Evolutionary conservation across 805 yeast genomes (phyloP).

Genomic region (Barnettozyma botsteinii): DNA sequence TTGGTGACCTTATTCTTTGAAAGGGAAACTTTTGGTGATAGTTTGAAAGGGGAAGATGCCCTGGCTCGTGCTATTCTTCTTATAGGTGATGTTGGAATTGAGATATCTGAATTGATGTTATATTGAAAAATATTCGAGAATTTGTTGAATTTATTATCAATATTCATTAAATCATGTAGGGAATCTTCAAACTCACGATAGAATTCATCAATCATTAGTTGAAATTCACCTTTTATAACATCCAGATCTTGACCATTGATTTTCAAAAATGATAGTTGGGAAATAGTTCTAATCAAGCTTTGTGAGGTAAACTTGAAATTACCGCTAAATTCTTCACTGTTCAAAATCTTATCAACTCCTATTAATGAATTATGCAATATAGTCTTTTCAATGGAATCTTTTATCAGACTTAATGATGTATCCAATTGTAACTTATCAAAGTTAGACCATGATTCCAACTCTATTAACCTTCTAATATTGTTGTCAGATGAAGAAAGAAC

Average conservation of each 20-base stretch:
- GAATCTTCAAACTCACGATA: constrained; percentile 22
- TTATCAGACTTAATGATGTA: constrained; percentile 35
- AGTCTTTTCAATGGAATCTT: constrained; percentile 46
- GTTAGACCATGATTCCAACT: constrained; percentile 52
- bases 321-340: constrained; percentile 24
- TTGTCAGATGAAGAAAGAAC: constrained; percentile 41
- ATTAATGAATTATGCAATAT: constrained; percentile 51
- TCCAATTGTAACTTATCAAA: constrained; percentile 39
- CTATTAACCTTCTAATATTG: constrained; percentile 42
- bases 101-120: constrained; percentile 18
- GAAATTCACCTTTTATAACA: constrained; percentile 16
- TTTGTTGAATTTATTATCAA: constrained; percentile 33
- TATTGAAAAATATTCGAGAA: constrained; percentile 25
- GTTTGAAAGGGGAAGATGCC: constrained; percentile 20
- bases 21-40: constrained; percentile 21
- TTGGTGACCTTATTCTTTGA: constrained; percentile 12
- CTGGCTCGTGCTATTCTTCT: constrained; percentile 18
- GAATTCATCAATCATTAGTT: constrained; percentile 15
- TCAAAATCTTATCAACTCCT: constrained; percentile 43
- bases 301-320: constrained; percentile 18
- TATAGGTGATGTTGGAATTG: constrained; percentile 24
- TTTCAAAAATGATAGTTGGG: constrained; percentile 13
- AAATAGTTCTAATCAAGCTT: constrained; percentile 12
- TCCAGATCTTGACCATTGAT: constrained; percentile 12
- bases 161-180: constrained; percentile 26